Evolutionary conservation across 441 rosid genomes (phyloP).

Genomic region (Corymbia citriodora): DNA sequence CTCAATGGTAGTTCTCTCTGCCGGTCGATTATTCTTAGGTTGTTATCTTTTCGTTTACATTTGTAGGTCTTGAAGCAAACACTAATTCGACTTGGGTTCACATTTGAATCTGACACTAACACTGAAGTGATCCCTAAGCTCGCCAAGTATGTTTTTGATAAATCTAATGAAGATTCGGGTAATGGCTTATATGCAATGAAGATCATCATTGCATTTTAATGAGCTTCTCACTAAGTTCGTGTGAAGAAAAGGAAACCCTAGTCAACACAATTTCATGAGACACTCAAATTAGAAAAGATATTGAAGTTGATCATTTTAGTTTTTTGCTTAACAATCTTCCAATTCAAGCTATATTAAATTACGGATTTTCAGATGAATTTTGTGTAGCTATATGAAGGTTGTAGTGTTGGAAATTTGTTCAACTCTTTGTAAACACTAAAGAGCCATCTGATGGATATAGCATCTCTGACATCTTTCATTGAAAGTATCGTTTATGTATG

Average conservation of each 20-base stretch:
- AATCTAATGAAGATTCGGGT: conserved; percentile 75
- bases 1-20: background rate
- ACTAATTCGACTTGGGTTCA: conserved; percentile 72
- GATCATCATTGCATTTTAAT: background rate
- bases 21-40: background rate
- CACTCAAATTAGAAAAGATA: background rate
- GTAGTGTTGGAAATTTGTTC: background rate
- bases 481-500: background rate
- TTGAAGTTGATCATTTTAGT: background rate
- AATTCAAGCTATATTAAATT: background rate
- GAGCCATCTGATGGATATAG: background rate
- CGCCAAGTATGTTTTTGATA: conserved; percentile 79
- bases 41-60: background rate
- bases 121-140: conserved; percentile 95
- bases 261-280: background rate
- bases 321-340: background rate
- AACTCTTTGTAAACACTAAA: background rate
- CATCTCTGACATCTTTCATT: background rate
- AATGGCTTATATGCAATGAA: background rate
- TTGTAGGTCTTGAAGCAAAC: conserved; percentile 69
- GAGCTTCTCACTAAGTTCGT: no score
- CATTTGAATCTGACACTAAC: conserved; percentile 83
- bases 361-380: background rate
- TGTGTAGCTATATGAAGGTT: background rate
- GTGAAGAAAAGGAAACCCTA: no score